Conservation (phyloP, 2,329 filamentous ascomycete species). For the Aspergillus chevalieri region DNA sequence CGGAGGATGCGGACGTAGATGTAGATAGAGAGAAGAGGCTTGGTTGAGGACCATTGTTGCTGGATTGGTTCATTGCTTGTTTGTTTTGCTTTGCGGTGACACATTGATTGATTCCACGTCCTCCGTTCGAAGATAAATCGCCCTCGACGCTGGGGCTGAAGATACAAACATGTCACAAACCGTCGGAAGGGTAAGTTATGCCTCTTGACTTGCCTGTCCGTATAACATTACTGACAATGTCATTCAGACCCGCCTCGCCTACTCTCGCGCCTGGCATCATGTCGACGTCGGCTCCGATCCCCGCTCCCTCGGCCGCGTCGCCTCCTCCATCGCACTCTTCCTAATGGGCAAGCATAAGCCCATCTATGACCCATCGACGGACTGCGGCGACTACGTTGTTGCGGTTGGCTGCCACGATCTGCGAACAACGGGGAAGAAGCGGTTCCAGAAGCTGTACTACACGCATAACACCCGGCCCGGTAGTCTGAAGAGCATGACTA, state of each 20-base stretch:
- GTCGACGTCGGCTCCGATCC: slow-evolving; percentile 64
- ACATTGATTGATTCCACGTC: neutral
- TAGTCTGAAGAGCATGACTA: slow-evolving; percentile 77
- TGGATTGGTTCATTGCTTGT: too few species aligned
- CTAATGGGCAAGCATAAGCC: slow-evolving; percentile 99
- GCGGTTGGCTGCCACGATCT: slow-evolving; percentile 83
- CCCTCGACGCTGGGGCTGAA: neutral
- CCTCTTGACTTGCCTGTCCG: neutral
- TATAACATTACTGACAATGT: slow-evolving; percentile 1
- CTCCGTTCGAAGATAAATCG: neutral
- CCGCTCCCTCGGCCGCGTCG: slow-evolving; percentile 82
- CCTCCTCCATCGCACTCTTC: slow-evolving; percentile 75
- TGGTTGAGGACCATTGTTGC: too few species aligned
- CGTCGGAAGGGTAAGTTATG: slow-evolving; percentile 35
- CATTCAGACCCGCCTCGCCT: slow-evolving; percentile 81
- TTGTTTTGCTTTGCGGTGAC: too few species aligned
- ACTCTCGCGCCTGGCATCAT: slow-evolving; percentile 94
- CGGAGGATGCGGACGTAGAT: too few species aligned
- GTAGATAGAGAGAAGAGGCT: too few species aligned
- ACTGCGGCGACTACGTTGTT: slow-evolving; percentile 98
- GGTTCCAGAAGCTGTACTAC: slow-evolving; percentile 92
- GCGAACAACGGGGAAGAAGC: slow-evolving; percentile 85
- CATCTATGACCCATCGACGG: slow-evolving; percentile 92
- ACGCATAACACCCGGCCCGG: slow-evolving; percentile 87
- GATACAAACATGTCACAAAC: slow-evolving; percentile 38